Conservation (phyloP, 768 basidiomycete species). For the Termitomyces sp. region DNA sequence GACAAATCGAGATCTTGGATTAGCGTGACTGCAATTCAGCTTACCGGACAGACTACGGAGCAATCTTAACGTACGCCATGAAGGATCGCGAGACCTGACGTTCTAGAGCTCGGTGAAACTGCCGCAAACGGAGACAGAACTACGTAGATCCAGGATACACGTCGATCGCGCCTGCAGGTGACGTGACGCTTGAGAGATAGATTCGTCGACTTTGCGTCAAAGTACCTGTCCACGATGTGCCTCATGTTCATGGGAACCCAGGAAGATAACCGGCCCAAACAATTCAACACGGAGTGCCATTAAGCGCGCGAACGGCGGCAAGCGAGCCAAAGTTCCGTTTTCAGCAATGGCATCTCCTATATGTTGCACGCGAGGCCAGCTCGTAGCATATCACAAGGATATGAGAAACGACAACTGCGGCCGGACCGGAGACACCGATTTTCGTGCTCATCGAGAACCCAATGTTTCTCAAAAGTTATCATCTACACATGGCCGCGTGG, state of each 20-base stretch:
- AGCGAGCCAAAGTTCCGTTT: neutral
- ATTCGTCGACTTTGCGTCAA: neutral
- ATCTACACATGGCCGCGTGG: conserved; percentile 8
- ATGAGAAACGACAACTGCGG: conserved; percentile 5
- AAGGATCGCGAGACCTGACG: neutral
- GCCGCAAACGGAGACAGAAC: conserved; percentile 11
- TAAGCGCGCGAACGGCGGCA: neutral
- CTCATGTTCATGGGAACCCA: conserved; percentile 4
- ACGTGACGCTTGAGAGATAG: conserved; percentile 17
- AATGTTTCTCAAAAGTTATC: conserved; percentile 3
- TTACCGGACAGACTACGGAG: neutral
- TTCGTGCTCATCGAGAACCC: neutral
- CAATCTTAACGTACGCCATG: neutral
- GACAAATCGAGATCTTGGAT: neutral
- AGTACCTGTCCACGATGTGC: conserved; percentile 4
- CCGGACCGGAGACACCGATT: conserved; percentile 10
- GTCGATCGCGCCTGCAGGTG: conserved; percentile 14
- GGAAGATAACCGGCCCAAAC: neutral
- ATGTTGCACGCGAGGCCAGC: neutral
- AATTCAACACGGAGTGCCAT: neutral
- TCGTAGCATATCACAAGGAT: conserved; percentile 5
- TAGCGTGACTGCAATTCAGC: neutral
- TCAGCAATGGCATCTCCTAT: neutral
- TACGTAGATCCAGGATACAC: conserved; percentile 1
- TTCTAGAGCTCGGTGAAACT: conserved; percentile 3